Conservation (phyloP, 495 filamentous ascomycete genomes). For the Penicillium verhagenii region DNA sequence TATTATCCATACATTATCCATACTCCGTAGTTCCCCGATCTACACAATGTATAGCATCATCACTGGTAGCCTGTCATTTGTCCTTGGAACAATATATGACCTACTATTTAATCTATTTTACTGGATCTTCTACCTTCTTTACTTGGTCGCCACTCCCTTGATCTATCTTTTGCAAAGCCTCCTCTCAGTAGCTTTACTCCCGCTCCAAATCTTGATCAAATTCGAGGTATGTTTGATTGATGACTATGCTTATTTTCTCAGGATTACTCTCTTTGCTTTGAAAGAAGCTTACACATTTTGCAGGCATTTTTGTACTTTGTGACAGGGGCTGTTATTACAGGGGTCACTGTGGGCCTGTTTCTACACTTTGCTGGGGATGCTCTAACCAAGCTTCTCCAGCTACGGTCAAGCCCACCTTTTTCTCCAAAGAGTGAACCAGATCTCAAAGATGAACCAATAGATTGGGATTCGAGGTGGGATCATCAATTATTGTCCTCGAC, state of each 20-base stretch:
- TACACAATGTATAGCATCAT: neutral
- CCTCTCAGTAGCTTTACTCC: conserved; percentile 35
- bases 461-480: conserved; percentile 36
- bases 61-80: neutral
- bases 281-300: conserved; percentile 11
- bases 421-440: conserved; percentile 7
- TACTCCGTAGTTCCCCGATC: neutral
- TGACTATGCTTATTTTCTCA: neutral
- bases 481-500: conserved; percentile 51
- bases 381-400: conserved; percentile 17
- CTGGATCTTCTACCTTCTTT: conserved; percentile 29
- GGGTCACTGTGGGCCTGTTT: conserved; percentile 18
- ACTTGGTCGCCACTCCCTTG: conserved; percentile 43
- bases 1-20: neutral
- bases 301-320: conserved; percentile 28
- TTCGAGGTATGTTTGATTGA: conserved; percentile 56
- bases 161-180: conserved; percentile 40
- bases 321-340: conserved; percentile 21
- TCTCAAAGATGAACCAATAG: conserved; percentile 23
- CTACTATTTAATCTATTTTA: conserved; percentile 23
- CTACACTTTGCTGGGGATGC: conserved; percentile 16
- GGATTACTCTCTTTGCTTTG: neutral
- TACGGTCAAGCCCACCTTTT: conserved; percentile 10
- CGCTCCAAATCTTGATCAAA: conserved; percentile 49
- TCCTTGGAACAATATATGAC: conserved; percentile 3